These are phyloP conservation scores for Lotmaria passim DNA, from an alignment of 208 protist genomes.

Conservation along the genomic window DNA sequence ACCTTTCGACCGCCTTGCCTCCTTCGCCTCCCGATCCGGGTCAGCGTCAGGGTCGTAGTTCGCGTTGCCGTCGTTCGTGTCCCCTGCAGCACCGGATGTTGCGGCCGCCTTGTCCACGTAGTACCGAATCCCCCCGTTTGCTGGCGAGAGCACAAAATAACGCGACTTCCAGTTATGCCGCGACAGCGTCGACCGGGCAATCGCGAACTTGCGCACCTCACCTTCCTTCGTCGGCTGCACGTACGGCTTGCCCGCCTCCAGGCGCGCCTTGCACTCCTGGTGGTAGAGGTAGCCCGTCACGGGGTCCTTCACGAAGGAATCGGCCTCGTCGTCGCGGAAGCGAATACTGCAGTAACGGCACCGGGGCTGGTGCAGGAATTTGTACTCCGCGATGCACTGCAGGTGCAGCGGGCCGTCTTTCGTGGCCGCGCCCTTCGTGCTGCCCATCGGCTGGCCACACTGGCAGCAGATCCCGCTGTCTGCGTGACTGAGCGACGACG, in stretches of 20 bases:
- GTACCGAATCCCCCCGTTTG: constrained; percentile 41
- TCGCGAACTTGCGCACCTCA: constrained; percentile 48
- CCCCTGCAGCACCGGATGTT: constrained; percentile 4
- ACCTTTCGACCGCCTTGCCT: constrained; percentile 40
- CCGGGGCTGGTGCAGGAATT: constrained; percentile 47
- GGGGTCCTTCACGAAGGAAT: constrained; percentile 34
- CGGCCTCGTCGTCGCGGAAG: constrained; percentile 39
- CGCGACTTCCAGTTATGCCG: constrained; percentile 58
- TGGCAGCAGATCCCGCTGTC: constrained; percentile 33
- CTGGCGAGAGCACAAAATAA: constrained; percentile 44
- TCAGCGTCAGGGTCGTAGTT: constrained; percentile 33
- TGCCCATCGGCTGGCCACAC: constrained; percentile 42
- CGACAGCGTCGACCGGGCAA: constrained; percentile 47
- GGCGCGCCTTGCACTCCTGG: constrained; percentile 23
- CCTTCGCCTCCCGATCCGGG: constrained; percentile 25
- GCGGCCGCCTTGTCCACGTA: constrained; percentile 35
- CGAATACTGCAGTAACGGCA: constrained; percentile 52
- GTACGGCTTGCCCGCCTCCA: constrained; percentile 30
- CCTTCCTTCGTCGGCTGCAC: constrained; percentile 42
- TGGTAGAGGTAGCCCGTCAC: constrained; percentile 43
- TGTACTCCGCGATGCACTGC: constrained; percentile 46
- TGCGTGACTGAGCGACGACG: neutral
- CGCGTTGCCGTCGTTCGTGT: constrained; percentile 21
- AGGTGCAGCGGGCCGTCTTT: constrained; percentile 44
- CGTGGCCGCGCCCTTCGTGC: constrained; percentile 26